These are phyloP conservation scores for Striga hermonthica DNA, from an alignment of 305 asterid genomes.

Conservation along the genomic window DNA sequence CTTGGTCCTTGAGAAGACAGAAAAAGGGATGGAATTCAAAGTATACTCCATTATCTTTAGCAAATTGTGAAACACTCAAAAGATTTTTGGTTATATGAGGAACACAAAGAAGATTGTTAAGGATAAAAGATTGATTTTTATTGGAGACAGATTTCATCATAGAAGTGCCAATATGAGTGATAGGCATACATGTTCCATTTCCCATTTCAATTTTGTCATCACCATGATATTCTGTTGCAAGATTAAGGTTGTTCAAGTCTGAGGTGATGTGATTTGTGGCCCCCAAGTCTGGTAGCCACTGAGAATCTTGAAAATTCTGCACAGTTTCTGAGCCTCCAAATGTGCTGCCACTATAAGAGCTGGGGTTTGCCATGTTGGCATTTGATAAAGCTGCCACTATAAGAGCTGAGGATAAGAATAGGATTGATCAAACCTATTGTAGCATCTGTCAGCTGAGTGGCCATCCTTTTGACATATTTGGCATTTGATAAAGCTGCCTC, in stretches of 20 bases:
- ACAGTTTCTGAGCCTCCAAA: neutral
- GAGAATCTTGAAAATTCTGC: neutral
- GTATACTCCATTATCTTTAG: too few species aligned
- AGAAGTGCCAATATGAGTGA: neutral
- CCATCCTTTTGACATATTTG: neutral
- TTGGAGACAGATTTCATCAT: neutral
- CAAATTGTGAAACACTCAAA: neutral
- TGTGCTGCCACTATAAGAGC: neutral
- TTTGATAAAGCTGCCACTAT: neutral
- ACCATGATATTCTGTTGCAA: neutral
- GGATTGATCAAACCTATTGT: neutral
- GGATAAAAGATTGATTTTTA: neutral
- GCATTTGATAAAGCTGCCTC: neutral
- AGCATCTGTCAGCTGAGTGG: neutral
- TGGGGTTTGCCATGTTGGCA: neutral
- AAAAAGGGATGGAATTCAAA: too few species aligned
- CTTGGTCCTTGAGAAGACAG: too few species aligned
- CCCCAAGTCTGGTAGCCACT: neutral
- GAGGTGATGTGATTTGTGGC: too few species aligned
- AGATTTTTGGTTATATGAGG: neutral
- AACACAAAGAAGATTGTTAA: neutral
- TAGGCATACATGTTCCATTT: neutral
- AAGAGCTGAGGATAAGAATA: too few species aligned
- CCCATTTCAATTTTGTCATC: neutral
- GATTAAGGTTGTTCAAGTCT: neutral